Conservation (phyloP, 345 rosid genomes). For the Murraya paniculata region DNA sequence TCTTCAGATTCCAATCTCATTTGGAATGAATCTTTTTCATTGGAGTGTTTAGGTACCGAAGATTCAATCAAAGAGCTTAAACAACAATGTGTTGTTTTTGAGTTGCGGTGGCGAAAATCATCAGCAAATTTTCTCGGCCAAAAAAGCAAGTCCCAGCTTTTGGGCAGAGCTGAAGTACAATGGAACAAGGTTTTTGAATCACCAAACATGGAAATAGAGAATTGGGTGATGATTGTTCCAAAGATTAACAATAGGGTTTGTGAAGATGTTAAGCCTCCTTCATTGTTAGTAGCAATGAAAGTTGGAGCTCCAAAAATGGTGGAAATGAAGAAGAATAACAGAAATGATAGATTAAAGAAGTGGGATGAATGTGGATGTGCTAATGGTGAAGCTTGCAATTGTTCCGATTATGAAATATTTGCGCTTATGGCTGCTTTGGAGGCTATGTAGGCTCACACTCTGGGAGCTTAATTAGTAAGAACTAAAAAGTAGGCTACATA, state of each 20-base stretch:
- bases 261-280: constrained; percentile 38
- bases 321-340: constrained; percentile 12
- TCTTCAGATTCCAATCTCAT: constrained; percentile 31
- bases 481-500: background rate
- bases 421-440: constrained; percentile 48
- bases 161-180: constrained; percentile 57
- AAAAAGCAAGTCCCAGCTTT: constrained; percentile 43
- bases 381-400: constrained; percentile 20
- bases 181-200: constrained; percentile 48
- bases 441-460: constrained; percentile 27
- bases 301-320: constrained; percentile 12
- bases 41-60: constrained; percentile 58
- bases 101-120: constrained; percentile 52
- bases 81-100: constrained; percentile 51
- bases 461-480: background rate
- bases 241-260: constrained; percentile 2
- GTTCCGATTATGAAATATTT: constrained; percentile 41
- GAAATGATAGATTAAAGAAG: constrained; percentile 16
- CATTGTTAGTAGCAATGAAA: constrained; percentile 39
- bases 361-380: constrained; percentile 29
- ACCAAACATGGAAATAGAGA: constrained; percentile 46
- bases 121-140: constrained; percentile 29
- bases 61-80: constrained; percentile 40
- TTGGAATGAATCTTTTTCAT: constrained; percentile 62
- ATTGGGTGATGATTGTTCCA: constrained; percentile 38